phyloP scores from a whole-genome alignment of 257 asterid genomes.

The Linderniella brevidens region DNA sequence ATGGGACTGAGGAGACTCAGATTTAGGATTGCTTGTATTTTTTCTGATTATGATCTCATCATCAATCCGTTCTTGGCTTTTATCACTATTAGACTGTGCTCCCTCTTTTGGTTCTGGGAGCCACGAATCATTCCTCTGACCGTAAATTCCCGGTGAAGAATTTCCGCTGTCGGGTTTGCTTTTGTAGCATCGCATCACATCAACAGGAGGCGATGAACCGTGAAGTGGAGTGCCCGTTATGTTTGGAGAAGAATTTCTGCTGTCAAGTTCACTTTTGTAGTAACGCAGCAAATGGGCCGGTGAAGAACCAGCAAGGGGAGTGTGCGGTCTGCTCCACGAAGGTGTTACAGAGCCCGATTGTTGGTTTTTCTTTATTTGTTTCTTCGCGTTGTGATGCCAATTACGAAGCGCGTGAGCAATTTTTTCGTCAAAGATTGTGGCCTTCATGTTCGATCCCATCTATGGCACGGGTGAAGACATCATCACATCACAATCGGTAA shows the following conservation, averaged over 20 bases:
- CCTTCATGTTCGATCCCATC: slow-evolving; percentile 62
- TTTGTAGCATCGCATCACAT: too few relatives aligned
- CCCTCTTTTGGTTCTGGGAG: slow-evolving; percentile 15
- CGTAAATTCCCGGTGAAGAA: slow-evolving; percentile 10
- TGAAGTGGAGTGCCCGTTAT: too few relatives aligned
- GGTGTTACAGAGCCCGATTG: slow-evolving; percentile 14
- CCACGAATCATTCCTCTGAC: slow-evolving; percentile 11
- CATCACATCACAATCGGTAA: neutral
- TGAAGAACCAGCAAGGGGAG: slow-evolving; percentile 18
- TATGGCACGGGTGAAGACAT: slow-evolving; percentile 8
- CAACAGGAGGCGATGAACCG: too few relatives aligned
- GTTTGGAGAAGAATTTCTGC: slow-evolving; percentile 1
- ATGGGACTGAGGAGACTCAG: slow-evolving; percentile 1
- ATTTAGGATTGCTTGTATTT: slow-evolving; percentile 4
- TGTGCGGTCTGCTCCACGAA: slow-evolving; percentile 21
- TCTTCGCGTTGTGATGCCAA: slow-evolving; percentile 43
- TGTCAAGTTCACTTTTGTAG: slow-evolving; percentile 16
- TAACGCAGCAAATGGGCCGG: slow-evolving; percentile 21
- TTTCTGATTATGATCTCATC: slow-evolving; percentile 12
- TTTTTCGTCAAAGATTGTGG: slow-evolving; percentile 39
- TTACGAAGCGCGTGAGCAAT: slow-evolving; percentile 29
- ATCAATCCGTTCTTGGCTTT: slow-evolving; percentile 6
- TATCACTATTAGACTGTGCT: slow-evolving; percentile 4
- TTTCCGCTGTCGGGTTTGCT: slow-evolving; percentile 11
- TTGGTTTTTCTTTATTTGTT: slow-evolving; percentile 23